Evolutionary conservation across 371 early-diverging fungal species (phyloP).

Genomic region (Mucor racemosus): DNA sequence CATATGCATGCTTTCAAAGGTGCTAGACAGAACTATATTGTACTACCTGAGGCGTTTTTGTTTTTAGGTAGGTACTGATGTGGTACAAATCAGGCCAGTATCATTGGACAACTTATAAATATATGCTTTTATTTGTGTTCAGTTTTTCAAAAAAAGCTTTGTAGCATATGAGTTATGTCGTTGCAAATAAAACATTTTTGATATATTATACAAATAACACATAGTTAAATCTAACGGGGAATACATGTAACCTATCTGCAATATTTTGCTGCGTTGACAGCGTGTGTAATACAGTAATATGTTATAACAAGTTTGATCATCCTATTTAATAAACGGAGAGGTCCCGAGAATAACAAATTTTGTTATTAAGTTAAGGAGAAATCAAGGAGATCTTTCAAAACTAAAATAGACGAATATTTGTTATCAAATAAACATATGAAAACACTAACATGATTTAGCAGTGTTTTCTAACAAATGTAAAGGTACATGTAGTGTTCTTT

Average conservation of each 20-base stretch:
- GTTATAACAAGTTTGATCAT: not conserved
- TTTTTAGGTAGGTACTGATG: not conserved
- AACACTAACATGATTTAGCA: too few relatives aligned
- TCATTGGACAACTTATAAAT: not conserved
- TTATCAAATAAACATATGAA: not conserved
- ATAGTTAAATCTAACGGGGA: too few relatives aligned
- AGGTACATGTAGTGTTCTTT: not conserved
- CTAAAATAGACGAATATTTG: constrained; percentile 1
- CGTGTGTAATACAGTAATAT: not conserved
- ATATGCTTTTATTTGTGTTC: not conserved
- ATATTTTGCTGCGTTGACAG: not conserved
- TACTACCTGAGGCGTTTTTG: not conserved
- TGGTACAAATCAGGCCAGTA: not conserved
- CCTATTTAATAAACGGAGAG: not conserved
- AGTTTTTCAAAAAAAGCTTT: not conserved
- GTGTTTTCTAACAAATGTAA: too few relatives aligned
- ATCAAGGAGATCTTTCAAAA: not conserved
- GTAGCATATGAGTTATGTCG: not conserved
- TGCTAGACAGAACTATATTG: not conserved
- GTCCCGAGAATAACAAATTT: constrained; percentile 3
- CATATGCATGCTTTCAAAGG: too few relatives aligned
- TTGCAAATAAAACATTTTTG: not conserved
- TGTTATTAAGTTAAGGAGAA: not conserved
- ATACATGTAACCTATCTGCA: not conserved
- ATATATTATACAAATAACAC: too few relatives aligned